Base-by-base conservation (phyloP, 257 asterid genomes). In the Penstemon newberryi region DNA sequence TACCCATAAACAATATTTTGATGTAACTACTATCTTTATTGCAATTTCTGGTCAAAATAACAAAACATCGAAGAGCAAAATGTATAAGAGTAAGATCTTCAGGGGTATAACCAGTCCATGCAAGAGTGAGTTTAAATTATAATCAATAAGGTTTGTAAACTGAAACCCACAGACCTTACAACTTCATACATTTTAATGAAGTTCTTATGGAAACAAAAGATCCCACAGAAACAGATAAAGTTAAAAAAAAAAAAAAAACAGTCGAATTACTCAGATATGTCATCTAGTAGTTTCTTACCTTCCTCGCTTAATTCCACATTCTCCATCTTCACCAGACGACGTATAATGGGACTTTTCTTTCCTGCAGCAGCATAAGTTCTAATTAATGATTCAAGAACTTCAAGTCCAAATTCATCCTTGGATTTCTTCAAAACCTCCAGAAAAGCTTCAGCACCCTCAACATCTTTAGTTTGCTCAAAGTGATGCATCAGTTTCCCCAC, bases 271-370 rank as follows among this genome's bases (percentile, higher is more conserved):
- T 54, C 70, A 7, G 84, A 78, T 42, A 87, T 75, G 12, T 72
- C 87, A 70, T 86, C 82, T 37, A 93, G 83, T 60, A 93, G 77
- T 56, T 69, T 83, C 50, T 75, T 78, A 72, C 92, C 95, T 73
- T 86, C 92, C 68, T 81, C 92, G 4, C 90, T 89, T 70, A 93
- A 79, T 74, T 87, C 91, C 43, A 83, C 86, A 37, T 83, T 85
- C 85, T 90, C 99, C 97, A 93, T 90, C 81, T 89, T 93, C 68
- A 88, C 63, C 80, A 94, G 67, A 43, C 85, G 88, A 40, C 82
- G 84, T 85, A 90, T 80, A 63, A 79, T 76, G 4, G 79, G 50
- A 73, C 89, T 87, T 70, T 87, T 88, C 71, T 72, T 83, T 67
- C 82, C 96, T 5, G 97, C 91, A 71, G 85, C 89, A 12, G 86